Evolutionary conservation across 495 filamentous ascomycete species (phyloP).

Genomic region (Podospora tetraspora): DNA sequence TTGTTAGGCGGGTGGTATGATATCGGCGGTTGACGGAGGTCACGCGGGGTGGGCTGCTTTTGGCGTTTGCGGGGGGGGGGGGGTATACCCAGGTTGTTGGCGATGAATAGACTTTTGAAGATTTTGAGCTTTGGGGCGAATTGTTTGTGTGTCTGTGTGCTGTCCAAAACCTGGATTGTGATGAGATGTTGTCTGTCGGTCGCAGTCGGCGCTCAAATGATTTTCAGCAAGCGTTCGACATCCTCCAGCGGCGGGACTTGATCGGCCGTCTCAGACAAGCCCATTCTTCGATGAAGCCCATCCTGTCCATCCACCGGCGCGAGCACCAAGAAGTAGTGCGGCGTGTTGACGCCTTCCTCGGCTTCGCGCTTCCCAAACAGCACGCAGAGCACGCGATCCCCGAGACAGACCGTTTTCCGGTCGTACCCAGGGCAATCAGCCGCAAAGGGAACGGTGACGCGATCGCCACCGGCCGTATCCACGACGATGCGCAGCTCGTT

Average conservation of each 20-base stretch:
- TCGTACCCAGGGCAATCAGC: slow-evolving; percentile 12
- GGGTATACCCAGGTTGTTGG: background rate
- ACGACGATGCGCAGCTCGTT: slow-evolving; percentile 5
- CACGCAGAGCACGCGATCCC: slow-evolving; percentile 6
- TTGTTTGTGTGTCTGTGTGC: background rate
- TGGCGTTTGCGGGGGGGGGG: background rate
- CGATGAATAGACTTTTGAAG: background rate
- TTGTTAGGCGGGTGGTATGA: background rate
- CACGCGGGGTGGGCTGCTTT: background rate
- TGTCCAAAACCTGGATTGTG: background rate
- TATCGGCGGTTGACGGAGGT: background rate
- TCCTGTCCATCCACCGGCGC: slow-evolving; percentile 7
- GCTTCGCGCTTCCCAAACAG: slow-evolving; percentile 12
- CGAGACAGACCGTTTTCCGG: slow-evolving; percentile 10
- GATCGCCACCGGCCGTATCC: background rate
- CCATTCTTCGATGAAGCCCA: slow-evolving; percentile 1
- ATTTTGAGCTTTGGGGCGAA: background rate
- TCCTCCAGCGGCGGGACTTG: background rate
- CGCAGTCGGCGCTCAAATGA: background rate
- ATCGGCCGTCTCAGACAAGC: slow-evolving; percentile 16
- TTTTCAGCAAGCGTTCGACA: background rate
- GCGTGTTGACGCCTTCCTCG: background rate
- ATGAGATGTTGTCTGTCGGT: background rate
- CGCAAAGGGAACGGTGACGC: slow-evolving; percentile 1
- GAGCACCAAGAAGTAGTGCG: slow-evolving; percentile 15